These are phyloP conservation scores for Candida insectalens DNA, from an alignment of 805 yeast genomes.

Conservation along the genomic window DNA sequence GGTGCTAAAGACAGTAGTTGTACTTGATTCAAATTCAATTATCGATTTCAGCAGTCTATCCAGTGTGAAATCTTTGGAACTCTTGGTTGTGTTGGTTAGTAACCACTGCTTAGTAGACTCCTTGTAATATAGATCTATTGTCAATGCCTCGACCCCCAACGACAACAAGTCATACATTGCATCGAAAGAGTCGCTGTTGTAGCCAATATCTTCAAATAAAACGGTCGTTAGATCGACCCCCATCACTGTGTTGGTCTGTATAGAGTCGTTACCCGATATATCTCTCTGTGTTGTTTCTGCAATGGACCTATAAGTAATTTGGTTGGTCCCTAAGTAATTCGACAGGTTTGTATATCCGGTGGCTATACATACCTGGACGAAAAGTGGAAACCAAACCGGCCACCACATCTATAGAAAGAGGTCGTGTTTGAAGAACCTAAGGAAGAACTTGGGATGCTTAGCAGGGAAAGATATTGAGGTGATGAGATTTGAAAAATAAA, in stretches of 20 bases:
- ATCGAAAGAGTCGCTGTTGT: constrained; percentile 21
- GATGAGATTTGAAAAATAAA: background rate
- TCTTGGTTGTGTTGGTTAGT: constrained; percentile 20
- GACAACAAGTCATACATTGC: constrained; percentile 25
- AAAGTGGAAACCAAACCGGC: too few species aligned
- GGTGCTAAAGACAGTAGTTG: constrained; percentile 38
- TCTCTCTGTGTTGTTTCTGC: constrained; percentile 41
- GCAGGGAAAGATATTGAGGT: too few species aligned
- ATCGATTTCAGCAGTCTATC: constrained; percentile 21
- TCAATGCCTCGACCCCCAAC: constrained; percentile 36
- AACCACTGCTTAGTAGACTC: constrained; percentile 40
- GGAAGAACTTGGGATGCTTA: background rate
- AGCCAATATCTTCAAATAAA: constrained; percentile 24
- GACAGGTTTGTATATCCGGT: too few species aligned
- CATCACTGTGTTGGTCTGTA: constrained; percentile 28
- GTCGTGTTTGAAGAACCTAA: background rate
- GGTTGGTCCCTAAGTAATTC: too few species aligned
- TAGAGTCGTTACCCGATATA: constrained; percentile 27
- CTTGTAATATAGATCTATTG: constrained; percentile 49
- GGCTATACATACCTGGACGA: too few species aligned
- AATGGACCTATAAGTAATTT: constrained; percentile 12
- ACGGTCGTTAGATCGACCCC: constrained; percentile 30
- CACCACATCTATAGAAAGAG: too few species aligned
- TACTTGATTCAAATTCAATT: constrained; percentile 24
- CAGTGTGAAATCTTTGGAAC: constrained; percentile 11